A percentile compares a stretch with the other conserved stretches of the same genome.
phyloP scores from a whole-genome alignment of 2,329 filamentous ascomycete species.

The Aschersonia sp. region DNA sequence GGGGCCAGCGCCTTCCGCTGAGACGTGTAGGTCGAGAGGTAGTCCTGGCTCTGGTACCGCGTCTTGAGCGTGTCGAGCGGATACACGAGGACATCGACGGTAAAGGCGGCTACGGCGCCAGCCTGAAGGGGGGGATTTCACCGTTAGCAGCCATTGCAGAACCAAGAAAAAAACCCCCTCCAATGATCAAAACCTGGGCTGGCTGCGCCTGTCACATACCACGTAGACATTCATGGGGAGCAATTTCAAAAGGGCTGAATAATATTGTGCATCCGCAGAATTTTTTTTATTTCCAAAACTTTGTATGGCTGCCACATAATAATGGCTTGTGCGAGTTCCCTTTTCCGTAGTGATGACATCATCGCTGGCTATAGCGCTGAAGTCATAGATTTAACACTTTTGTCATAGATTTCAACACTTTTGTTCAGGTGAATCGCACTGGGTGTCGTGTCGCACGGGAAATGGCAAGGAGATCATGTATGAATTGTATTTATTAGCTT shows the following conservation, averaged over 20 bases:
- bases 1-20: slow-evolving; percentile 41
- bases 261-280: no score
- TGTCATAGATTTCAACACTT: neutral
- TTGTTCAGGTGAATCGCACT: no score
- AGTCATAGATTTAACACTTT: no score
- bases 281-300: no score
- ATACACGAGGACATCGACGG: slow-evolving; percentile 73
- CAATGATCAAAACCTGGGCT: neutral
- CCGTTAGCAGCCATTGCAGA: neutral
- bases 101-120: slow-evolving; percentile 72
- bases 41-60: slow-evolving; percentile 65
- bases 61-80: slow-evolving; percentile 87
- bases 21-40: slow-evolving; percentile 49
- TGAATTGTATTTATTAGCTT: no score
- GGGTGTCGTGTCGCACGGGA: no score
- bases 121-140: slow-evolving; percentile 35
- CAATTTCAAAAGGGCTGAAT: no score
- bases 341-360: neutral
- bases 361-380: neutral
- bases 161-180: neutral
- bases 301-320: no score
- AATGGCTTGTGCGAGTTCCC: neutral
- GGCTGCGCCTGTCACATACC: slow-evolving; percentile 8
- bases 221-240: slow-evolving; percentile 16
- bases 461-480: no score